Evolutionary conservation across 305 asterid species (phyloP).

Genomic region (Solanum hybrid): DNA sequence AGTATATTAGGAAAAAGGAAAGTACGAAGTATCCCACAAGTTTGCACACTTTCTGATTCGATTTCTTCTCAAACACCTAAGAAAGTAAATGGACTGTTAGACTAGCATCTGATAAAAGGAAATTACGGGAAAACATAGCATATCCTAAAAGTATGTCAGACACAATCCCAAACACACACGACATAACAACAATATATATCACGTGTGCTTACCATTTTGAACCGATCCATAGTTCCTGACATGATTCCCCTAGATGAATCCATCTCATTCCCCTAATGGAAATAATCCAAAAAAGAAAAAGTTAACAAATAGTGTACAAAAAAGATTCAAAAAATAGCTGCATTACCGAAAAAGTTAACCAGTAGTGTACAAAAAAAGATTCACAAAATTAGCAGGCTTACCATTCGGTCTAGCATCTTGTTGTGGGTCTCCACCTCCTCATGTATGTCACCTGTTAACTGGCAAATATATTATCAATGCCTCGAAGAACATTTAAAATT

Average conservation of each 20-base stretch:
- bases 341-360: constrained; percentile 27
- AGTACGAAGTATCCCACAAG: constrained; percentile 62
- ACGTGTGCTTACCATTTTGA: constrained; percentile 55
- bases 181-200: background rate
- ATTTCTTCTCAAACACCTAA: constrained; percentile 90
- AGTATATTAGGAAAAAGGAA: constrained; percentile 59
- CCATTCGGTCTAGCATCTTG: constrained; percentile 74
- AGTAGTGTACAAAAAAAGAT: background rate
- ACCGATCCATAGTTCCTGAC: constrained; percentile 89
- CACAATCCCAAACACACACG: background rate
- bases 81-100: constrained; percentile 11
- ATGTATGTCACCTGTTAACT: constrained; percentile 95
- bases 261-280: constrained; percentile 73
- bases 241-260: constrained; percentile 86
- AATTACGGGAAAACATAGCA: background rate
- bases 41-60: constrained; percentile 66
- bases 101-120: constrained; percentile 8
- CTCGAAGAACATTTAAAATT: background rate
- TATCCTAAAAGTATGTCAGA: background rate
- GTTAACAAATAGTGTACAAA: background rate
- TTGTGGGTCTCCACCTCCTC: constrained; percentile 94
- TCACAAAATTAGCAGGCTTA: constrained; percentile 19
- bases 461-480: background rate
- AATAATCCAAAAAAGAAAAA: background rate
- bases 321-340: background rate